Evolutionary conservation across 2,329 filamentous ascomycete genomes (phyloP).

Genomic region (Trichoderma lentiforme): DNA sequence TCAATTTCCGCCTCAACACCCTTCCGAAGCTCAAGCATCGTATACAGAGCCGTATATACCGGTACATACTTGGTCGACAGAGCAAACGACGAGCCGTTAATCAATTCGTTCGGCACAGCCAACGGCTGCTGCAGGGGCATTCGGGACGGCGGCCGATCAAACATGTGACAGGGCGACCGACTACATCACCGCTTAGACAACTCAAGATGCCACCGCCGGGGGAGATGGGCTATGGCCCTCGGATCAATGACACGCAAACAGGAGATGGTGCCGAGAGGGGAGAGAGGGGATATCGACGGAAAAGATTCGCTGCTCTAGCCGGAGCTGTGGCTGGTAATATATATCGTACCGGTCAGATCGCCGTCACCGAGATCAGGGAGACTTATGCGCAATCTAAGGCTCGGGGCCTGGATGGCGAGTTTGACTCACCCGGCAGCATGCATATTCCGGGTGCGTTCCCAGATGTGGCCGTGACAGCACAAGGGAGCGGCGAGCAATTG

Average conservation of each 20-base stretch:
- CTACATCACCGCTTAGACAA: slow-evolving; percentile 27
- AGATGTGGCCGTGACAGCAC: slow-evolving; percentile 74
- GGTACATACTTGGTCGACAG: slow-evolving; percentile 66
- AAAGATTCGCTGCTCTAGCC: slow-evolving; percentile 68
- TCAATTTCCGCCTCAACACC: slow-evolving; percentile 70
- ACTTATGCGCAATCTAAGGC: slow-evolving; percentile 55
- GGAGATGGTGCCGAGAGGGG: slow-evolving; percentile 30
- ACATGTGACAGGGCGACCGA: slow-evolving; percentile 33
- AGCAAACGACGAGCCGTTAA: slow-evolving; percentile 49
- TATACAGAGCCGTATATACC: slow-evolving; percentile 74
- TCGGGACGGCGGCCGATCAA: slow-evolving; percentile 28
- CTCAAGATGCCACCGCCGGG: slow-evolving; percentile 29
- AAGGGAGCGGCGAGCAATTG: slow-evolving; percentile 87
- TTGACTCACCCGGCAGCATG: slow-evolving; percentile 31
- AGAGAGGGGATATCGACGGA: slow-evolving; percentile 70
- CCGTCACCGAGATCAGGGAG: slow-evolving; percentile 57
- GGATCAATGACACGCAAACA: slow-evolving; percentile 25
- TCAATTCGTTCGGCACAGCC: slow-evolving; percentile 39
- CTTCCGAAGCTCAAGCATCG: slow-evolving; percentile 67
- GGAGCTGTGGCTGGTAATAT: slow-evolving; percentile 51
- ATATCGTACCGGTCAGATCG: slow-evolving; percentile 54
- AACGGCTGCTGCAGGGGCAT: slow-evolving; percentile 45
- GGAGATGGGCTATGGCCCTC: slow-evolving; percentile 29
- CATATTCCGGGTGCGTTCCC: slow-evolving; percentile 75
- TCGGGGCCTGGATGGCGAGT: slow-evolving; percentile 28